phyloP scores from a whole-genome alignment of 139 green algal species.

The Haematococcus lacustris region DNA sequence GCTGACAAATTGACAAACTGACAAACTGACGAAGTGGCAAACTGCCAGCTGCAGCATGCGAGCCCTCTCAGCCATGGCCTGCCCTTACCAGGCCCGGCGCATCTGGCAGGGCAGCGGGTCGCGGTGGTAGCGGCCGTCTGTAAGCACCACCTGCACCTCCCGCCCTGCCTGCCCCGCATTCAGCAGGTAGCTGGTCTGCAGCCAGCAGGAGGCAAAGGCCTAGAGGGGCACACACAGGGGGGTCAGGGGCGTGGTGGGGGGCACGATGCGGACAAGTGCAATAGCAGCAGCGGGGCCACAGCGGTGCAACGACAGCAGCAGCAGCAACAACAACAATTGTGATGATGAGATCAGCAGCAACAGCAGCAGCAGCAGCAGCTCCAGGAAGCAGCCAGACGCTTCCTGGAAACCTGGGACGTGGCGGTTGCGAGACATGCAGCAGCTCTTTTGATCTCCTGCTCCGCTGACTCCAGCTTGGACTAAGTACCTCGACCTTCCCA shows the following conservation, averaged over 20 bases:
- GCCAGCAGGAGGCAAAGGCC: background rate
- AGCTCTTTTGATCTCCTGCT: too few species aligned
- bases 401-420: too few species aligned
- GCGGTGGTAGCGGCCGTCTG: slow-evolving; percentile 61
- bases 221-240: background rate
- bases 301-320: background rate
- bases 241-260: background rate
- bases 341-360: background rate
- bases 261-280: background rate
- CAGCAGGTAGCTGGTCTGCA: slow-evolving; percentile 28
- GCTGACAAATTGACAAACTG: background rate
- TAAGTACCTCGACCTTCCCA: too few species aligned
- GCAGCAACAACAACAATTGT: background rate
- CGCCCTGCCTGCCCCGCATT: slow-evolving; percentile 20
- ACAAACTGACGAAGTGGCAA: too few species aligned
- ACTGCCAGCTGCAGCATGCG: slow-evolving; percentile 2
- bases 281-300: background rate
- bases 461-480: too few species aligned
- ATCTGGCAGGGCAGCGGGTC: slow-evolving; percentile 53
- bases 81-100: slow-evolving; percentile 30
- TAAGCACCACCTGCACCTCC: slow-evolving; percentile 51
- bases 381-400: too few species aligned
- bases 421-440: too few species aligned
- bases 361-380: too few species aligned
- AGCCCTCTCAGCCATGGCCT: too few species aligned